A percentile compares a stretch with the other conserved stretches of the same genome.
Evolutionary conservation across 371 early-diverging fungal genomes (phyloP).

Genomic region (Zopfochytrium polystomum): DNA sequence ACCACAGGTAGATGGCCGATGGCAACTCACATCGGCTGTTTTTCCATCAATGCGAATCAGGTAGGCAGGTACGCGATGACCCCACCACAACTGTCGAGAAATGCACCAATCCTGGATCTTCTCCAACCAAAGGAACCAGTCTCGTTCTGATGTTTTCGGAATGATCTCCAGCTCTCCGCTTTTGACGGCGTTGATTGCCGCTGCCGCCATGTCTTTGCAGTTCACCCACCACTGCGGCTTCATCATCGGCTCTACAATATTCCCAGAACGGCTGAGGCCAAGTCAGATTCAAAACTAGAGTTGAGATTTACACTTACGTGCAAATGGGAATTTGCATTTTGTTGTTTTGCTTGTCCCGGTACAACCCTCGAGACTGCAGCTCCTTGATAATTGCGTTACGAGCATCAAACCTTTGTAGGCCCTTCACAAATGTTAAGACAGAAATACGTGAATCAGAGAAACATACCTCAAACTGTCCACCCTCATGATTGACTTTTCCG

Average conservation of each 20-base stretch:
- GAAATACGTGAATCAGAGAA: neutral
- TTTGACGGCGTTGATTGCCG: constrained; percentile 82
- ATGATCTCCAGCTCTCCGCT: constrained; percentile 83
- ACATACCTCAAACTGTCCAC: constrained; percentile 59
- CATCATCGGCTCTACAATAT: constrained; percentile 97
- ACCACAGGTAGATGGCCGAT: constrained; percentile 3
- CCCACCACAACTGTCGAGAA: constrained; percentile 99
- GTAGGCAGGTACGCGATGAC: constrained; percentile 98
- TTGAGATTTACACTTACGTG: constrained; percentile 24
- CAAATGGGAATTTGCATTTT: constrained; percentile 94
- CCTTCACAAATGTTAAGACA: constrained; percentile 34
- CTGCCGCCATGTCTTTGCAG: constrained; percentile 88
- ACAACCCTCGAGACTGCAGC: constrained; percentile 85
- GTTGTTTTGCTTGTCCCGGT: constrained; percentile 83
- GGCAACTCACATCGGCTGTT: constrained; percentile 35
- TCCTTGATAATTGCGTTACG: constrained; percentile 84
- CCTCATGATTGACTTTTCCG: constrained; percentile 89
- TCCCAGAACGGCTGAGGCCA: constrained; percentile 86
- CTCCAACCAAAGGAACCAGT: constrained; percentile 97
- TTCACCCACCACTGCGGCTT: constrained; percentile 99
- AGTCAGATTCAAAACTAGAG: constrained; percentile 1
- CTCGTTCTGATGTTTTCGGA: constrained; percentile 87
- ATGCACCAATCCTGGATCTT: constrained; percentile 99
- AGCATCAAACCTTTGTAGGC: constrained; percentile 95
- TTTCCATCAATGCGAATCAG: constrained; percentile 77